Conservation (phyloP, 805 yeast species). For the Isabelozyma pseudorhagii region DNA sequence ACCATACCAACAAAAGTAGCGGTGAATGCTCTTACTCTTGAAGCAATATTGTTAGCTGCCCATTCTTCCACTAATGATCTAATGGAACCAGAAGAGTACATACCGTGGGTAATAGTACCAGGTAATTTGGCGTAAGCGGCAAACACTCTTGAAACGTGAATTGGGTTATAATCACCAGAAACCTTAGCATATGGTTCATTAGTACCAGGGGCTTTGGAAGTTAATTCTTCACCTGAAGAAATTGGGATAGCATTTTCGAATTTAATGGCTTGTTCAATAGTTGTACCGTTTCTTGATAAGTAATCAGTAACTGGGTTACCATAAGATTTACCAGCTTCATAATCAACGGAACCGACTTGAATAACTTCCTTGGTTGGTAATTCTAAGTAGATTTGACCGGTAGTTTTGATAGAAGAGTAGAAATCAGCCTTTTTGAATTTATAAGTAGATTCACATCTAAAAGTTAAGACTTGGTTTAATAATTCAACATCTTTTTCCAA, state of each 20-base stretch:
- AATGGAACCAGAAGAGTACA: conserved; percentile 95
- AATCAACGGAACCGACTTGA: conserved; percentile 78
- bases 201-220: conserved; percentile 86
- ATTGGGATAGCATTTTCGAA: conserved; percentile 91
- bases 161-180: conserved; percentile 98
- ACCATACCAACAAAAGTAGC: conserved; percentile 96
- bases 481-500: conserved; percentile 67
- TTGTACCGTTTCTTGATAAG: conserved; percentile 84
- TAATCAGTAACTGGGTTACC: conserved; percentile 98
- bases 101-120: conserved; percentile 98
- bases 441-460: conserved; percentile 83
- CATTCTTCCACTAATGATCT: conserved; percentile 94
- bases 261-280: conserved; percentile 89
- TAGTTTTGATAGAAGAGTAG: conserved; percentile 75
- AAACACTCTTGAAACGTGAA: conserved; percentile 94
- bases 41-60: conserved; percentile 96
- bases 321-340: conserved; percentile 87
- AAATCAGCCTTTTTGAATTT: conserved; percentile 74
- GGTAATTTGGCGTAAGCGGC: conserved; percentile 91
- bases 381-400: conserved; percentile 83
- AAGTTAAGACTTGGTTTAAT: conserved; percentile 75
- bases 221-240: conserved; percentile 57
- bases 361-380: conserved; percentile 87
- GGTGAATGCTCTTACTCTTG: conserved; percentile 91
- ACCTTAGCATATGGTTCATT: conserved; percentile 96